Conservation (phyloP, 257 asterid genomes). For the Nicotiana otophora region DNA sequence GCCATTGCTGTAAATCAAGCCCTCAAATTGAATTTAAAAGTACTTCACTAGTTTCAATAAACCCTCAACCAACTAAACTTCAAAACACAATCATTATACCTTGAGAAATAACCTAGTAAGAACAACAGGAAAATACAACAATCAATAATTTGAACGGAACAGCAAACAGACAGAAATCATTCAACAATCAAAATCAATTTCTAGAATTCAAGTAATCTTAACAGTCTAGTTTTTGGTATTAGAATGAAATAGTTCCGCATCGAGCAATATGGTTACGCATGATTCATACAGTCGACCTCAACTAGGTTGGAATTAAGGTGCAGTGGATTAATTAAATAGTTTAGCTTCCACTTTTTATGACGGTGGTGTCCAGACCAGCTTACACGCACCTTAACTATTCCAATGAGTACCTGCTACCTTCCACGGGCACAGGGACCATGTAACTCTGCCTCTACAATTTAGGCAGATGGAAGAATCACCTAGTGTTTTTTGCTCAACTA, state of each 20-base stretch:
- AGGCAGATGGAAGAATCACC: no score
- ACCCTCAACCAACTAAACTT: slow-evolving; percentile 11
- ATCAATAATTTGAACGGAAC: neutral
- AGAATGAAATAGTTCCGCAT: neutral
- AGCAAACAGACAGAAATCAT: neutral
- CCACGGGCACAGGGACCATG: no score
- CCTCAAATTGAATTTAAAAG: neutral
- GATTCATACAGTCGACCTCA: neutral
- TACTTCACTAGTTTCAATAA: neutral
- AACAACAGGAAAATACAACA: neutral
- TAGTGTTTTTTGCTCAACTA: no score
- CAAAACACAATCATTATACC: slow-evolving; percentile 11
- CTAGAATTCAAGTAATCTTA: neutral
- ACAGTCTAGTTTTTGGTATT: neutral
- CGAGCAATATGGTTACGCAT: neutral
- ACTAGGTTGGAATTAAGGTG: neutral
- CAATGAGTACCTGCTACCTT: no score
- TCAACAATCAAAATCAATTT: neutral
- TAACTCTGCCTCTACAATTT: no score
- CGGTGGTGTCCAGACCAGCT: no score
- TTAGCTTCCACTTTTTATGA: no score
- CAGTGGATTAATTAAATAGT: neutral
- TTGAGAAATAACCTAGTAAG: slow-evolving; percentile 5
- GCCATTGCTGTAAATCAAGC: slow-evolving; percentile 42
- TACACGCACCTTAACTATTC: no score